These are phyloP conservation scores for Neckera pumila DNA, from an alignment of 225 moss, liverwort and hornwort genomes.

Conservation along the genomic window DNA sequence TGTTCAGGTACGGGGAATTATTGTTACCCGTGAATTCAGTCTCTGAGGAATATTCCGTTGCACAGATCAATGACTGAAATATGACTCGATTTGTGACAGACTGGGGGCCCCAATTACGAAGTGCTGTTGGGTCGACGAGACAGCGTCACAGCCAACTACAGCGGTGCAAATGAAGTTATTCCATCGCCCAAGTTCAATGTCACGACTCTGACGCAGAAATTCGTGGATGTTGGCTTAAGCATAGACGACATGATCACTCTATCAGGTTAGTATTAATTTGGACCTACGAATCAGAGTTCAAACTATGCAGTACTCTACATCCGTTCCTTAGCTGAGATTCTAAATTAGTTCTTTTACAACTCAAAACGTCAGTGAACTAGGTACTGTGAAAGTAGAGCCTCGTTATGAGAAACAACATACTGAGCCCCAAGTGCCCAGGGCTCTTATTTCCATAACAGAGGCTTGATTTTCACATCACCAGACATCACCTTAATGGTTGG, in stretches of 20 bases:
- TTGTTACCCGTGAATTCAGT: background rate
- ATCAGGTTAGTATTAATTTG: conserved; percentile 21
- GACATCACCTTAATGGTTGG: background rate
- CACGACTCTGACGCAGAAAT: conserved; percentile 9
- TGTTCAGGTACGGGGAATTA: conserved; percentile 1
- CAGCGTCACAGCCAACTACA: conserved; percentile 35
- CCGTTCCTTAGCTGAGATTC: background rate
- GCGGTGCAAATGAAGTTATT: conserved; percentile 21
- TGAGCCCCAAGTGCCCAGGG: background rate
- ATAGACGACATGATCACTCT: conserved; percentile 53
- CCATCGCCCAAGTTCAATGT: conserved; percentile 46
- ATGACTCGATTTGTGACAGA: conserved; percentile 8
- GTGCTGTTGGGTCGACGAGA: conserved; percentile 66
- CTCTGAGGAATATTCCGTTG: background rate
- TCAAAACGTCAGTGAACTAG: background rate
- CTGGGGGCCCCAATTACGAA: conserved; percentile 47
- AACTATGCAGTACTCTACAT: background rate
- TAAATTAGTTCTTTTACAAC: background rate
- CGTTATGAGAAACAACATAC: background rate
- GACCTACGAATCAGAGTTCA: background rate
- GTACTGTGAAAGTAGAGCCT: background rate
- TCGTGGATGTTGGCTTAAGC: conserved; percentile 28
- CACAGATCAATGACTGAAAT: background rate
- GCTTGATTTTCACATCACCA: background rate
- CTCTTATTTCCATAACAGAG: background rate